phyloP scores from a whole-genome alignment of 73 alveolate species.

The Diophrys sp. region DNA sequence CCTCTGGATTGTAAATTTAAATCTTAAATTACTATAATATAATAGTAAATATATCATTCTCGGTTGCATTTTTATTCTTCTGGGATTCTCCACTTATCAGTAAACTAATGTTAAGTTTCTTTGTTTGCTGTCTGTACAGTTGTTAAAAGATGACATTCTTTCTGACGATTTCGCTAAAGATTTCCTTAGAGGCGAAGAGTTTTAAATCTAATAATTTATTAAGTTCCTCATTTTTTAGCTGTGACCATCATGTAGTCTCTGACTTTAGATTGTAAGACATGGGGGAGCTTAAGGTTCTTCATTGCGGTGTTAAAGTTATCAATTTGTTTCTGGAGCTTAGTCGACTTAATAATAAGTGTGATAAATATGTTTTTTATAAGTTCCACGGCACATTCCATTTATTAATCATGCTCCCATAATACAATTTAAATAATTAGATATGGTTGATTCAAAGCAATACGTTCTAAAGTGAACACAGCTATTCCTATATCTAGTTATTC shows the following conservation, averaged over 20 bases:
- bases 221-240: slow-evolving; percentile 23
- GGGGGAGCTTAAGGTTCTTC: slow-evolving; percentile 42
- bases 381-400: too few species aligned
- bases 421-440: too few species aligned
- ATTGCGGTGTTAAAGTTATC: slow-evolving; percentile 47
- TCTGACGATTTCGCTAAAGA: slow-evolving; percentile 15
- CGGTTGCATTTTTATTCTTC: background rate
- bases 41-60: background rate
- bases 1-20: slow-evolving; percentile 32
- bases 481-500: too few species aligned
- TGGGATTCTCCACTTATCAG: background rate
- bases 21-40: slow-evolving; percentile 12
- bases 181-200: slow-evolving; percentile 18
- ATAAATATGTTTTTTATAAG: too few species aligned
- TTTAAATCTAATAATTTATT: slow-evolving; percentile 26
- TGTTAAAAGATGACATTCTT: slow-evolving; percentile 1
- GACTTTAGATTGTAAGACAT: slow-evolving; percentile 19
- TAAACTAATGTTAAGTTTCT: slow-evolving; percentile 3
- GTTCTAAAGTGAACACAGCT: too few species aligned
- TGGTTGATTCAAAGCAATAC: too few species aligned
- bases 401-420: too few species aligned
- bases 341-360: slow-evolving; percentile 8
- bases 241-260: slow-evolving; percentile 35
- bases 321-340: slow-evolving; percentile 22
- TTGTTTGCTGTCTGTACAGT: slow-evolving; percentile 7